phyloP scores from a whole-genome alignment of 805 yeast species.

The Zygosaccharomyces bisporus region DNA sequence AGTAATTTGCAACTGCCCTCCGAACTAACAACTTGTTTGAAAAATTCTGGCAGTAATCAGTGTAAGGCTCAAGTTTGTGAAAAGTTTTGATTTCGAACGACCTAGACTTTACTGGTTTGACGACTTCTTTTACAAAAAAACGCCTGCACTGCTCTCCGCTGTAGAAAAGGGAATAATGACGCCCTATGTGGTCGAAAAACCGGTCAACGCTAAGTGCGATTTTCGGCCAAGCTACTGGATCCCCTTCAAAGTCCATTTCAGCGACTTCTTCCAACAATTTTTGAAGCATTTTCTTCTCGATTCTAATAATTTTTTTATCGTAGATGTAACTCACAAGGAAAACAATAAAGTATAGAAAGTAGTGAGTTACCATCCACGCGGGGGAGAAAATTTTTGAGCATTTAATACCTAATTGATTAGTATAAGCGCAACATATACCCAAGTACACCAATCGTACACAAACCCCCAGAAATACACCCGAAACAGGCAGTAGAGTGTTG shows the following conservation, averaged over 20 bases:
- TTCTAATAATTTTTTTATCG: too few species aligned
- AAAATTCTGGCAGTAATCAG: not conserved
- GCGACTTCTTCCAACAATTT: not conserved
- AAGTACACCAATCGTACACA: too few species aligned
- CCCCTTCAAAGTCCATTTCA: not conserved
- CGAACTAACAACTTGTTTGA: not conserved
- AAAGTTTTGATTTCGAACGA: not conserved
- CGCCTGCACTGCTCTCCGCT: constrained; percentile 3
- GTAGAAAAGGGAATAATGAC: not conserved
- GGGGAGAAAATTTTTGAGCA: too few species aligned
- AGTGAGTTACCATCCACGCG: too few species aligned
- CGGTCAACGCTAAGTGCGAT: not conserved
- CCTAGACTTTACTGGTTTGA: constrained; percentile 1
- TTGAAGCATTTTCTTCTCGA: too few species aligned
- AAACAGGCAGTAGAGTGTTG: too few species aligned
- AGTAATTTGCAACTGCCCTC: constrained; percentile 1
- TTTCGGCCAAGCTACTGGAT: constrained; percentile 3
- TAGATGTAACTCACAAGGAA: too few species aligned
- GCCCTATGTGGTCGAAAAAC: too few species aligned
- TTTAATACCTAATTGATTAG: too few species aligned
- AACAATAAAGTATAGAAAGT: too few species aligned
- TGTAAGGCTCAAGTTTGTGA: not conserved
- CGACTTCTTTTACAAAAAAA: constrained; percentile 5
- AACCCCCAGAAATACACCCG: too few species aligned
- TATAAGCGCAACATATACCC: too few species aligned